Percentiles rank a stretch among this genome's conserved stretches.
These are phyloP conservation scores for Acanthamoeba culbertsoni DNA, from an alignment of 208 protist genomes.

Conservation along the genomic window DNA sequence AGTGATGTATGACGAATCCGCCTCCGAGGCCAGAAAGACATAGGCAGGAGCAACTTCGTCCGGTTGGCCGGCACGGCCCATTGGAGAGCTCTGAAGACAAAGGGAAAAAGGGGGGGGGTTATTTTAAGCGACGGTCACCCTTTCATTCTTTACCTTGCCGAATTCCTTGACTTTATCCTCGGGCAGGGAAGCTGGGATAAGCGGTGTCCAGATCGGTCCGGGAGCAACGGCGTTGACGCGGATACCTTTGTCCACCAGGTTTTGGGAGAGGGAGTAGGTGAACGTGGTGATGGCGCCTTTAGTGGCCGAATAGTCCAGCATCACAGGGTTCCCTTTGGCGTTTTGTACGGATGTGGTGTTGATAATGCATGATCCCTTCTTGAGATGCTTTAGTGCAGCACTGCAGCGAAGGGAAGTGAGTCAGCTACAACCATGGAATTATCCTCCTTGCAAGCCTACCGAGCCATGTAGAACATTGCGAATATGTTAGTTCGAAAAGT, in stretches of 20 bases:
- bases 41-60: constrained; percentile 71
- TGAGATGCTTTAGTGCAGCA: constrained; percentile 60
- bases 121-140: too few species aligned
- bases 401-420: neutral
- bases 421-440: neutral
- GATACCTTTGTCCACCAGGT: constrained; percentile 67
- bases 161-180: constrained; percentile 65
- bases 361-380: constrained; percentile 71
- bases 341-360: constrained; percentile 70
- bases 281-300: constrained; percentile 78
- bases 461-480: constrained; percentile 71
- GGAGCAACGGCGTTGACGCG: constrained; percentile 80
- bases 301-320: constrained; percentile 78
- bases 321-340: constrained; percentile 58
- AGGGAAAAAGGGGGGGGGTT: too few species aligned
- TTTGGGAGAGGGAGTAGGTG: constrained; percentile 69
- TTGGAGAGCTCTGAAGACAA: neutral
- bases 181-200: constrained; percentile 52
- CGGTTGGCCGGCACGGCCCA: constrained; percentile 74
- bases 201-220: constrained; percentile 76
- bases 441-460: neutral
- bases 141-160: constrained; percentile 17
- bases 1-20: constrained; percentile 72
- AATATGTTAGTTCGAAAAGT: constrained; percentile 80
- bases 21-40: constrained; percentile 74